Evolutionary conservation across 2,329 filamentous ascomycete species (phyloP).

Genomic region (Fonsecaea monophora): DNA sequence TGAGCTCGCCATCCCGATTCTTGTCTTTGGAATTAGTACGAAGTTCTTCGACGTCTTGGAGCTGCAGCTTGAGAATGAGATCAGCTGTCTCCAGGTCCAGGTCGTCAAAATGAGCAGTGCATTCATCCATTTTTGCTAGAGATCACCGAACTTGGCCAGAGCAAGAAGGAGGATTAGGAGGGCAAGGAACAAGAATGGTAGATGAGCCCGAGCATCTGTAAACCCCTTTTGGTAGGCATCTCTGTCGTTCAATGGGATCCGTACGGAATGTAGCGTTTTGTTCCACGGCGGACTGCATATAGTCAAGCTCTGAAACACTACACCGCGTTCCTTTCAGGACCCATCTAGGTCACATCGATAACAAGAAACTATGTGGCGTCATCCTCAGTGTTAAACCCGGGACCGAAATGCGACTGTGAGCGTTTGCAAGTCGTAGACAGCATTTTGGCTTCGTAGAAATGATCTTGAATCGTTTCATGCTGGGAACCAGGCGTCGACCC

Average conservation of each 20-base stretch:
- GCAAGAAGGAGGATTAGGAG: background rate
- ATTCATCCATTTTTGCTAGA: constrained; percentile 7
- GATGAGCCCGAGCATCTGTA: background rate
- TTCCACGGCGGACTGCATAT: background rate
- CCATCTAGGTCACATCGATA: background rate
- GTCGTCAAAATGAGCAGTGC: background rate
- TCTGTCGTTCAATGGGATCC: background rate
- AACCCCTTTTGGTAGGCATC: background rate
- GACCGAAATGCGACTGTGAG: too few species aligned
- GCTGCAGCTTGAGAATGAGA: constrained; percentile 37
- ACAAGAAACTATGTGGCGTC: background rate
- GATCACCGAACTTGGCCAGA: background rate
- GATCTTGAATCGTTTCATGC: background rate
- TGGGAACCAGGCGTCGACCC: background rate
- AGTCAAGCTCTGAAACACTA: background rate
- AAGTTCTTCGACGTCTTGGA: constrained; percentile 35
- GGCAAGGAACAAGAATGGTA: background rate
- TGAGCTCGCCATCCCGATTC: constrained; percentile 28
- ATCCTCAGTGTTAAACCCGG: too few species aligned
- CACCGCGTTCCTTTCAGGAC: background rate
- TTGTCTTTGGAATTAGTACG: constrained; percentile 32
- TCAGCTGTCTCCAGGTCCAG: constrained; percentile 31
- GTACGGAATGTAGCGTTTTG: background rate
- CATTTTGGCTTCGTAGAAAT: background rate
- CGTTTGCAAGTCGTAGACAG: too few species aligned